Evolutionary conservation across 768 basidiomycete genomes (phyloP).

Genomic region (Psilocybe sp.): DNA sequence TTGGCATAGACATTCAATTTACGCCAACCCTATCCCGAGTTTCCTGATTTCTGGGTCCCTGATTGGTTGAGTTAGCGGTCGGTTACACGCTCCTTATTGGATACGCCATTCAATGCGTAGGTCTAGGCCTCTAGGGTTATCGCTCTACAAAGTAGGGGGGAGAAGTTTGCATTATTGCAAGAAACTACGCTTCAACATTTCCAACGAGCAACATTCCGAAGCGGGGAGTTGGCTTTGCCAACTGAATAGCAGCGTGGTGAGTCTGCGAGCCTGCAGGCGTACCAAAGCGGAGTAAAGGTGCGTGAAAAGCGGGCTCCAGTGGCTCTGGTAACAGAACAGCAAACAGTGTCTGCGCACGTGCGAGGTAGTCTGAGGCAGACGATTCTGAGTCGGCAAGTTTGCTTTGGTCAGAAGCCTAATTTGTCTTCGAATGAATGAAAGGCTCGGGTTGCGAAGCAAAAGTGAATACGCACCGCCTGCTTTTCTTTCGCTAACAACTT

Average conservation of each 20-base stretch:
- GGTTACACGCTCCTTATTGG: too few relatives aligned
- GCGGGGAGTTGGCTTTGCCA: slow-evolving; percentile 69
- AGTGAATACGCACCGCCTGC: slow-evolving; percentile 12
- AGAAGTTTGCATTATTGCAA: background rate
- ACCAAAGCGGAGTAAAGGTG: slow-evolving; percentile 47
- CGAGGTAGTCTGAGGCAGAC: slow-evolving; percentile 41
- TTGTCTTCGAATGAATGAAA: background rate
- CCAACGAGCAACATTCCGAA: slow-evolving; percentile 75
- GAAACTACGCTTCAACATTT: slow-evolving; percentile 25
- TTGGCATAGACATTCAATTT: too few relatives aligned
- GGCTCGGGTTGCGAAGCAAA: background rate
- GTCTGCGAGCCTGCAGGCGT: slow-evolving; percentile 49
- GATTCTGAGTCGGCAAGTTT: slow-evolving; percentile 20
- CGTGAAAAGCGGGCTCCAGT: slow-evolving; percentile 12
- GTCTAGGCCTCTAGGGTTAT: too few relatives aligned
- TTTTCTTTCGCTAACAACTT: slow-evolving; percentile 12
- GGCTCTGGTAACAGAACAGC: slow-evolving; percentile 50
- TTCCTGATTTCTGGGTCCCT: too few relatives aligned
- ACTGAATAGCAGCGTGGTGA: slow-evolving; percentile 56
- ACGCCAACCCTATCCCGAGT: too few relatives aligned
- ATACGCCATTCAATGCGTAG: too few relatives aligned
- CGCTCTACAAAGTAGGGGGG: too few relatives aligned
- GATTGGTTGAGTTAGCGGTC: too few relatives aligned
- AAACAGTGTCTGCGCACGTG: slow-evolving; percentile 60
- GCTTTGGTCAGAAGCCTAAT: slow-evolving; percentile 12